phyloP scores from a whole-genome alignment of 768 basidiomycete genomes.

The Tricholoma sp. region DNA sequence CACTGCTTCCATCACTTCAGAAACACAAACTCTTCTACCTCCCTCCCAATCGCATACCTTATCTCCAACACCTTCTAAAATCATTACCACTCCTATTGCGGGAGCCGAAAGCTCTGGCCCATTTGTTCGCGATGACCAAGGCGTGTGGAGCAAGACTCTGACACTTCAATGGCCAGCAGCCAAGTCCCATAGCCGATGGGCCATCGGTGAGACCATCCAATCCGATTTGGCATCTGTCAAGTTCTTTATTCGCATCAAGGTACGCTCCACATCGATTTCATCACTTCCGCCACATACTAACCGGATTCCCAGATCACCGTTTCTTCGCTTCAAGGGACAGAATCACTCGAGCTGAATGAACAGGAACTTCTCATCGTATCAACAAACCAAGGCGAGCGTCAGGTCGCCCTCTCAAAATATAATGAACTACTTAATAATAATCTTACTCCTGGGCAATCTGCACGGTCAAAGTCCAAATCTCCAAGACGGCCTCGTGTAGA shows the following conservation, averaged over 20 bases:
- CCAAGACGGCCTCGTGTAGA: slow-evolving; percentile 41
- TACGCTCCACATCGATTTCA: slow-evolving; percentile 23
- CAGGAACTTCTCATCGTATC: slow-evolving; percentile 62
- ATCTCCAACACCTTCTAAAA: slow-evolving; percentile 29
- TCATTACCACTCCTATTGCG: slow-evolving; percentile 47
- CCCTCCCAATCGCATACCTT: slow-evolving; percentile 15
- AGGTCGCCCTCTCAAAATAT: slow-evolving; percentile 57
- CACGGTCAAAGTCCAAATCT: slow-evolving; percentile 53
- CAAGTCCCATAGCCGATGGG: slow-evolving; percentile 69
- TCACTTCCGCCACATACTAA: slow-evolving; percentile 8
- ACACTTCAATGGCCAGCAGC: slow-evolving; percentile 69
- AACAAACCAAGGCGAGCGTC: slow-evolving; percentile 65
- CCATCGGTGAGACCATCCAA: slow-evolving; percentile 72
- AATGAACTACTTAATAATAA: slow-evolving; percentile 34
- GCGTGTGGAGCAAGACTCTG: slow-evolving; percentile 59
- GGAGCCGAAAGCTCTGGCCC: slow-evolving; percentile 54
- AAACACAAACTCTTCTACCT: slow-evolving; percentile 24
- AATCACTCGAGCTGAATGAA: slow-evolving; percentile 65
- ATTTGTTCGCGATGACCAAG: slow-evolving; percentile 51
- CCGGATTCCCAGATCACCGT: slow-evolving; percentile 36
- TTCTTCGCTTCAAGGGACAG: slow-evolving; percentile 53
- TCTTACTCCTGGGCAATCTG: slow-evolving; percentile 17
- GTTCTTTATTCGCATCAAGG: slow-evolving; percentile 71
- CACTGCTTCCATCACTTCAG: slow-evolving; percentile 23
- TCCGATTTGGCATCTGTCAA: slow-evolving; percentile 59